phyloP scores from a whole-genome alignment of 2,329 filamentous ascomycete species.

The Ophiostoma quercus region DNA sequence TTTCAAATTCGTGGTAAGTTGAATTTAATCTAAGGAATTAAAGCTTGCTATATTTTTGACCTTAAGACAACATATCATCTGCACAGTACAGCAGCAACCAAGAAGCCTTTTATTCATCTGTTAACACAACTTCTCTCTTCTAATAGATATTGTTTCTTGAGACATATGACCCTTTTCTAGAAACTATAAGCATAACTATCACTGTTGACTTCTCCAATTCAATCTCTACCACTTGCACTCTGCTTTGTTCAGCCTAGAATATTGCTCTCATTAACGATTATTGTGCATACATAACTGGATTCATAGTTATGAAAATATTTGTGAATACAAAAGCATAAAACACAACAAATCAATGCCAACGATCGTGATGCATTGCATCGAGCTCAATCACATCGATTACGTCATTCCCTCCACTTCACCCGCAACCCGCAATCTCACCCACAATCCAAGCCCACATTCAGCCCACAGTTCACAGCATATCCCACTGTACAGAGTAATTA shows the following conservation, averaged over 20 bases:
- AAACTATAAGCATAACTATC: no score
- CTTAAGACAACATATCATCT: no score
- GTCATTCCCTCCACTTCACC: slow-evolving; percentile 4
- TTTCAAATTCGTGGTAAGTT: no score
- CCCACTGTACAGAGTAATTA: background rate
- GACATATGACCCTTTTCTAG: no score
- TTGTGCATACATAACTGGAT: background rate
- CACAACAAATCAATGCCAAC: background rate
- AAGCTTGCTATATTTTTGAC: no score
- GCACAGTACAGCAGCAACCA: no score
- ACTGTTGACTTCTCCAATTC: background rate
- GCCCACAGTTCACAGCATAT: background rate
- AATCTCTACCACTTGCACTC: background rate
- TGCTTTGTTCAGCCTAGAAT: background rate
- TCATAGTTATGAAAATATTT: background rate
- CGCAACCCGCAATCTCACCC: background rate
- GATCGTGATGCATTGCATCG: slow-evolving; percentile 1
- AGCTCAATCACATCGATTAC: background rate
- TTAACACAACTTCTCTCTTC: no score
- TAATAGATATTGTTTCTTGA: no score
- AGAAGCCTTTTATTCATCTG: no score
- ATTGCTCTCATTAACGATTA: background rate
- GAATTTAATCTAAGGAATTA: no score
- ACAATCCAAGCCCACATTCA: background rate
- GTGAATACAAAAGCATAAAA: no score